Base-by-base conservation (phyloP, 2,329 filamentous ascomycete genomes). In the Verticillium isaacii region DNA sequence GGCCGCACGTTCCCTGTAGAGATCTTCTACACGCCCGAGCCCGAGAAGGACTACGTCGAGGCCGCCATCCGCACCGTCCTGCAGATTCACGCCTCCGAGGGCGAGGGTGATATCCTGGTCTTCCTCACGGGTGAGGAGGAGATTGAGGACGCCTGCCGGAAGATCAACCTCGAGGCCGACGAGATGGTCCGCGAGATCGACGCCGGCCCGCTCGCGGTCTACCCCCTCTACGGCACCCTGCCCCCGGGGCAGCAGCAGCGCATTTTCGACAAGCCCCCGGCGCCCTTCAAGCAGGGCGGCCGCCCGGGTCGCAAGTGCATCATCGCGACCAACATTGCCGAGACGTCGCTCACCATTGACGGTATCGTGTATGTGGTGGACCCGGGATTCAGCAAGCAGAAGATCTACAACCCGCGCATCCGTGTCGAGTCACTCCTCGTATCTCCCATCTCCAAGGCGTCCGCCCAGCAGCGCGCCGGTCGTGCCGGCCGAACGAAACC, bases 331-430 rank as follows among this genome's bases (percentile, higher is more conserved):
- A 99, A 99, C 76, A 99, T 99, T 75, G 95, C 95, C 55, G 95
- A 99, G 80, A 99, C 95, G 0, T 94, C 90, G 71, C 86, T 99
- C 77, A 99, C 95, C 56, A 99, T 99, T 64, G 95, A 99, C 72
- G 95, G 95, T 73, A 99, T 99, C 66, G 95, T 99, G 39, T 99
- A 97, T 72, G 95, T 99, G 37, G 94, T 99, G n/a, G 95, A 99
- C 71, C 94, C 95, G 2, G 95, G 95, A 39, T 99, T 99, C 81
- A 97, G 93, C 80, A 99, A 99, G 80, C 95, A 99, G 72, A 99
- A 98, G 78, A 95, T 98, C 65, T 99, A 98, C 82, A 98, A 99
- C 76, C 94, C 95, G 25, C 89, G 95, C 64, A 96, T 97, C 69
- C 89, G 95, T 75, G 93, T 99, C 66, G 95, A 99, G 78, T 98